Percentiles rank a stretch among this genome's conserved stretches.
phyloP scores from a whole-genome alignment of 352 stramenopile species.

The Pythium rishiriense region DNA sequence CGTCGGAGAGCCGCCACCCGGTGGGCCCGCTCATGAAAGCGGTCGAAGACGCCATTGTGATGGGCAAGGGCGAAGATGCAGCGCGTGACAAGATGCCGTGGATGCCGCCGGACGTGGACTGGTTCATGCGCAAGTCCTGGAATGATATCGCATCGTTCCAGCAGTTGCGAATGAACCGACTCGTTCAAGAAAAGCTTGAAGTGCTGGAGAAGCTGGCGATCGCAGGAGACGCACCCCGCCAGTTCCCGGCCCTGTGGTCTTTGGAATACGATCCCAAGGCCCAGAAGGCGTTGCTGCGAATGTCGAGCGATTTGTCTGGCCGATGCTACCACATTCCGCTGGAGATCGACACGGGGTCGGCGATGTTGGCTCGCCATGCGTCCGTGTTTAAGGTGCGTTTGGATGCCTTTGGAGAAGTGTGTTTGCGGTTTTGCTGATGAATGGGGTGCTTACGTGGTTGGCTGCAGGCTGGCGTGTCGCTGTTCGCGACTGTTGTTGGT shows the following conservation, averaged over 20 bases:
- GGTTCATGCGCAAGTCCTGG: constrained; percentile 21
- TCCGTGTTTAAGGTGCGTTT: constrained; percentile 4
- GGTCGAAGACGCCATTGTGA: constrained; percentile 6
- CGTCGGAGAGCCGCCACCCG: neutral
- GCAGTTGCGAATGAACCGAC: constrained; percentile 14
- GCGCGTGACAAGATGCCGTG: constrained; percentile 20
- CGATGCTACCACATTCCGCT: constrained; percentile 21
- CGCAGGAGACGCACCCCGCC: constrained; percentile 1
- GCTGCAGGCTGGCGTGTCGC: constrained; percentile 2
- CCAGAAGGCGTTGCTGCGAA: neutral
- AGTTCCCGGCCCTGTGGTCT: constrained; percentile 20
- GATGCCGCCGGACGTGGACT: constrained; percentile 19
- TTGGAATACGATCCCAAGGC: neutral
- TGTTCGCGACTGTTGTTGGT: constrained; percentile 13
- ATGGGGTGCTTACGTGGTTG: too few species aligned
- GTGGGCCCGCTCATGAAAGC: neutral
- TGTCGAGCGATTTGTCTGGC: constrained; percentile 20
- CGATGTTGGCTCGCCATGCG: constrained; percentile 8
- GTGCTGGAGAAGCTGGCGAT: constrained; percentile 6
- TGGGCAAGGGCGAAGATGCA: neutral
- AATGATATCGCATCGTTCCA: constrained; percentile 11
- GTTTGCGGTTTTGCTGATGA: too few species aligned
- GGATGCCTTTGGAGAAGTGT: too few species aligned
- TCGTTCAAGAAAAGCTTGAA: constrained; percentile 6
- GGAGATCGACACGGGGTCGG: constrained; percentile 8